Conservation (phyloP, 176 grass and related monocot species). For the Secale cereale region DNA sequence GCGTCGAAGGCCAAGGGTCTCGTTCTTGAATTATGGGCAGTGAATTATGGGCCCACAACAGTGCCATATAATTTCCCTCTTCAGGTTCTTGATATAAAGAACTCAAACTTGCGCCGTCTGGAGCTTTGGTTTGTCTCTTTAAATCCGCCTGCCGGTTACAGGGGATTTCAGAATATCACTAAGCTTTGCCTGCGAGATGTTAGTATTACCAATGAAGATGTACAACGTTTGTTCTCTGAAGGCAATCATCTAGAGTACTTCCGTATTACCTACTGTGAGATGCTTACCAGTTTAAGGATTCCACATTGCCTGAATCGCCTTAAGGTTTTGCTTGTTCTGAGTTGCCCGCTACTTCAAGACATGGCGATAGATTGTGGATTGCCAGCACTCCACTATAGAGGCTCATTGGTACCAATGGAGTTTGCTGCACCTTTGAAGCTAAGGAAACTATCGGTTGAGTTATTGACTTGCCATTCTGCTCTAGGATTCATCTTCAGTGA, state of each 20-base stretch:
- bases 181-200: slow-evolving; percentile 15
- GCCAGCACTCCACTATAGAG: neutral
- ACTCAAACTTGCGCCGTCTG: neutral
- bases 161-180: slow-evolving; percentile 13
- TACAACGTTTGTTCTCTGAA: neutral
- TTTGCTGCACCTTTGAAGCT: neutral
- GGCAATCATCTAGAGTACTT: neutral
- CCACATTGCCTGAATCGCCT: neutral
- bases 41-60: neutral
- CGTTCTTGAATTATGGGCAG: neutral
- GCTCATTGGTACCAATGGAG: neutral
- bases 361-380: neutral
- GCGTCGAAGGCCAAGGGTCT: neutral
- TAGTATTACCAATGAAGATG: slow-evolving; percentile 8
- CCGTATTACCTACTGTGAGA: neutral
- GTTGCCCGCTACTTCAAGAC: slow-evolving; percentile 1
- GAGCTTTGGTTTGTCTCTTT: neutral
- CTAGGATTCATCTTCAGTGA: neutral
- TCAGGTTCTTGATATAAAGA: neutral
- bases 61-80: slow-evolving; percentile 1
- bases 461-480: slow-evolving; percentile 1
- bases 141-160: neutral
- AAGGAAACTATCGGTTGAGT: neutral
- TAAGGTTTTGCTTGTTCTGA: slow-evolving; percentile 4
- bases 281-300: slow-evolving; percentile 10